A percentile compares a stretch with the other conserved stretches of the same genome.
These are phyloP conservation scores for Fusarium ambrosium DNA, from an alignment of 2,329 filamentous ascomycete species.

Conservation along the genomic window DNA sequence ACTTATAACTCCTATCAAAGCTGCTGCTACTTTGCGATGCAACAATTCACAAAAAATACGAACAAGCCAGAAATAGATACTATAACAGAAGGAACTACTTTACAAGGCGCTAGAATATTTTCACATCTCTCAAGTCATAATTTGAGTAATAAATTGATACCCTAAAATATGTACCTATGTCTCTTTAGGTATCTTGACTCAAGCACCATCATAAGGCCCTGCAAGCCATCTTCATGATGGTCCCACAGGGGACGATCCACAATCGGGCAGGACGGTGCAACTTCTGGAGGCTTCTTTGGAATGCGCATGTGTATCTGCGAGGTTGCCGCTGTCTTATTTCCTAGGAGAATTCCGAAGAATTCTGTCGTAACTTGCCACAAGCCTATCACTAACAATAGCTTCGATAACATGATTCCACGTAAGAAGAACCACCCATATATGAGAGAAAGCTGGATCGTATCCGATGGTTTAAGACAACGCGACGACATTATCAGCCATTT, in stretches of 20 bases:
- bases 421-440: not conserved
- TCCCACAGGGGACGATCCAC: conserved; percentile 23
- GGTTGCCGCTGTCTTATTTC: not conserved
- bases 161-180: not conserved
- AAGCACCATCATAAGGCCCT: conserved; percentile 21
- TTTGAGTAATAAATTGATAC: not conserved
- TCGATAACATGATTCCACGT: not conserved
- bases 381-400: not conserved
- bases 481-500: not conserved
- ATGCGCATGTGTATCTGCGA: not conserved
- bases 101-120: not conserved
- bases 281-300: conserved; percentile 7
- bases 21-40: not conserved
- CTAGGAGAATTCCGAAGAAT: not conserved
- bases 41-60: not conserved
- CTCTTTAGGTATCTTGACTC: not conserved
- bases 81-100: not conserved
- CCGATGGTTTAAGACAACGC: not conserved
- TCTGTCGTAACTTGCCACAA: not conserved
- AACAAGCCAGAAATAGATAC: not conserved
- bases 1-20: not conserved
- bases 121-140: not conserved
- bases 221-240: conserved; percentile 21
- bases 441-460: not conserved
- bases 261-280: conserved; percentile 12